Base-by-base conservation (phyloP, 1,139 yeast species). In the Pichia sp. region DNA sequence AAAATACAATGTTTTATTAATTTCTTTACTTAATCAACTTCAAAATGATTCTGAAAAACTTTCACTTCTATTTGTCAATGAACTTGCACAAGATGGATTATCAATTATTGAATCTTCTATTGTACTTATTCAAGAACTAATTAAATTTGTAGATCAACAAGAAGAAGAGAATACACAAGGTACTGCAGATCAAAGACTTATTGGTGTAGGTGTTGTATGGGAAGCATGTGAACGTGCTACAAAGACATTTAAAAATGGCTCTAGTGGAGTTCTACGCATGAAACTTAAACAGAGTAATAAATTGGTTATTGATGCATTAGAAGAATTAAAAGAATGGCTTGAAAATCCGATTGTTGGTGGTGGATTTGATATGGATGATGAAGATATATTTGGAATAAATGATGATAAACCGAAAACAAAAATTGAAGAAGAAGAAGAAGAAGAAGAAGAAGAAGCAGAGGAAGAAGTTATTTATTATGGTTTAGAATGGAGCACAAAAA, bases 151-250 rank as follows among this genome's bases (percentile, higher is more conserved):
- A 48, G 57, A 43, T 44, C 53, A 40, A 51, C 56, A 54, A 8
- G 25, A 27, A 20, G 26, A 29, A 3, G 30, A 25, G 41, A 11
- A 58, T 33, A 65, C 66, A 5, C 38, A 46, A 1, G 35, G 30
- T 9, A 29, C 18, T n/a, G 33, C 41, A 1, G 46, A 42, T 19
- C 33, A 37, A 16, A 67, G 87, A 53, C 61, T 82, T 28, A 62
- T 76, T 1, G 66, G 76, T 0, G 76, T 81, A 19, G 91, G 86
- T 19, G 72, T 71, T 52, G 64, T 81, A 11, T 82, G 89, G 89
- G 67, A 75, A 13, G 57, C 64, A 31, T 78, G 85, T 56, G 83
- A 78, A 45, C 51, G 54, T 0, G 42, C 80, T 11, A 55, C 60
- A 6, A 56, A 59, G 4, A 53, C 74, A 18, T 54, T 74, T 6